phyloP scores from a whole-genome alignment of 2,329 filamentous ascomycete species.

The Penicillium sp. region DNA sequence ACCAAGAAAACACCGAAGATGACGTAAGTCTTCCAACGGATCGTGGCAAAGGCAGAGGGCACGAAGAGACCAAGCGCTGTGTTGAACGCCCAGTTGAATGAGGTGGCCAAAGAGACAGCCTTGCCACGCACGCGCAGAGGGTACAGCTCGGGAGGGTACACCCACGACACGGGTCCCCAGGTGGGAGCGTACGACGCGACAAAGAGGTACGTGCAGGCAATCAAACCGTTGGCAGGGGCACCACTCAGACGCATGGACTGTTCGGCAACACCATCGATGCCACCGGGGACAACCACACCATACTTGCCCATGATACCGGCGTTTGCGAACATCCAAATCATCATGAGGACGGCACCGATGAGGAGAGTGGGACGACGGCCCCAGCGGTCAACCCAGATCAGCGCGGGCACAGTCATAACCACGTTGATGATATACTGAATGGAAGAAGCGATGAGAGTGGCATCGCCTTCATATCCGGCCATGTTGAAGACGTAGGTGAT shows the following conservation, averaged over 20 bases:
- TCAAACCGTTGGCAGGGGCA: slow-evolving; percentile 61
- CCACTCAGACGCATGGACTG: slow-evolving; percentile 40
- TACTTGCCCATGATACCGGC: slow-evolving; percentile 42
- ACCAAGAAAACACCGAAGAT: slow-evolving; percentile 73
- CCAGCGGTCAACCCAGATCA: slow-evolving; percentile 73
- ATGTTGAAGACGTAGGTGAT: slow-evolving; percentile 70
- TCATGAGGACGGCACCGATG: slow-evolving; percentile 65
- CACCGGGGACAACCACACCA: slow-evolving; percentile 43
- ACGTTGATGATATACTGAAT: slow-evolving; percentile 81
- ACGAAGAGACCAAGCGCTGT: slow-evolving; percentile 46
- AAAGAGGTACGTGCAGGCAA: slow-evolving; percentile 69
- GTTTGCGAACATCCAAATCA: slow-evolving; percentile 45
- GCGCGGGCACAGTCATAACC: slow-evolving; percentile 71
- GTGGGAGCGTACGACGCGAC: slow-evolving; percentile 59
- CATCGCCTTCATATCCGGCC: slow-evolving; percentile 62
- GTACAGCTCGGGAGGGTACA: slow-evolving; percentile 56
- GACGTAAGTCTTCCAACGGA: slow-evolving; percentile 64
- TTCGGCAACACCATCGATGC: slow-evolving; percentile 33
- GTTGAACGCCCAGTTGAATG: slow-evolving; percentile 66
- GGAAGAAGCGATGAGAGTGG: slow-evolving; percentile 63
- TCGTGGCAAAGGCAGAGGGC: slow-evolving; percentile 57
- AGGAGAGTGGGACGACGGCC: slow-evolving; percentile 69
- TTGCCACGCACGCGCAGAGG: slow-evolving; percentile 58
- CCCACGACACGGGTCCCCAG: slow-evolving; percentile 58
- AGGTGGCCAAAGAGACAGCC: slow-evolving; percentile 58